Conservation (phyloP, 1,284 basidiomycete species). For the Cutaneotrichosporon mucoides region DNA sequence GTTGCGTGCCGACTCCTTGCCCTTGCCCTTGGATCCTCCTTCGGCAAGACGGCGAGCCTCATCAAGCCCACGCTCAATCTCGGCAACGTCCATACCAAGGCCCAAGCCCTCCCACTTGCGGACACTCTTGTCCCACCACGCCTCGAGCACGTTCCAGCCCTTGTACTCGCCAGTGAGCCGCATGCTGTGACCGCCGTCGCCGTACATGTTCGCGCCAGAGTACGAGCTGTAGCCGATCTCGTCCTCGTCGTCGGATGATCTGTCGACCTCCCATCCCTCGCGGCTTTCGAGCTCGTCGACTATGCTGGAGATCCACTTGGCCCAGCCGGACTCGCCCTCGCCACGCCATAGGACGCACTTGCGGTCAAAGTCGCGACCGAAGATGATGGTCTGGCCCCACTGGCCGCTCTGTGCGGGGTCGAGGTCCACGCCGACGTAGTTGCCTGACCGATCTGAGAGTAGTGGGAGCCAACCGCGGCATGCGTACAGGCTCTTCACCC, state of each 20-base stretch:
- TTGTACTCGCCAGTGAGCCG: slow-evolving; percentile 74
- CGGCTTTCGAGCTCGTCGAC: slow-evolving; percentile 89
- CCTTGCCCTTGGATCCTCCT: slow-evolving; percentile 28
- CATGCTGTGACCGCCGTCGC: slow-evolving; percentile 59
- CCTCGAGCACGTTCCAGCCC: slow-evolving; percentile 85
- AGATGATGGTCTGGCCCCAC: slow-evolving; percentile 91
- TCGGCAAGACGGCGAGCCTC: slow-evolving; percentile 32
- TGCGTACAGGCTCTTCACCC: slow-evolving; percentile 86
- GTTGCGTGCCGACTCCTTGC: slow-evolving; percentile 13
- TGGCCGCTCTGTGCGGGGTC: slow-evolving; percentile 73
- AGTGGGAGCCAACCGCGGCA: slow-evolving; percentile 95
- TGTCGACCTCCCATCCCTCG: slow-evolving; percentile 70
- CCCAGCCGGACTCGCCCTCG: slow-evolving; percentile 90
- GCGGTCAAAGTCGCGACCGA: slow-evolving; percentile 95
- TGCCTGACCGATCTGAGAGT: slow-evolving; percentile 86
- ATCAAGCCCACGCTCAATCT: slow-evolving; percentile 39
- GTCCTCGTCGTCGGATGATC: slow-evolving; percentile 55
- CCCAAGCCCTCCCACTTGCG: slow-evolving; percentile 77
- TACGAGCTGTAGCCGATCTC: slow-evolving; percentile 83
- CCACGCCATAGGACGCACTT: slow-evolving; percentile 92
- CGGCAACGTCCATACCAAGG: slow-evolving; percentile 55
- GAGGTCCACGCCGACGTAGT: slow-evolving; percentile 94
- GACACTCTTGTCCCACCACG: slow-evolving; percentile 80
- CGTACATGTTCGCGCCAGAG: slow-evolving; percentile 67
- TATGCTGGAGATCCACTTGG: slow-evolving; percentile 85